Evolutionary conservation across 345 rosid genomes (phyloP), one percentile per base, ranked within the genome.

Genomic region (Populus nigra): DNA sequence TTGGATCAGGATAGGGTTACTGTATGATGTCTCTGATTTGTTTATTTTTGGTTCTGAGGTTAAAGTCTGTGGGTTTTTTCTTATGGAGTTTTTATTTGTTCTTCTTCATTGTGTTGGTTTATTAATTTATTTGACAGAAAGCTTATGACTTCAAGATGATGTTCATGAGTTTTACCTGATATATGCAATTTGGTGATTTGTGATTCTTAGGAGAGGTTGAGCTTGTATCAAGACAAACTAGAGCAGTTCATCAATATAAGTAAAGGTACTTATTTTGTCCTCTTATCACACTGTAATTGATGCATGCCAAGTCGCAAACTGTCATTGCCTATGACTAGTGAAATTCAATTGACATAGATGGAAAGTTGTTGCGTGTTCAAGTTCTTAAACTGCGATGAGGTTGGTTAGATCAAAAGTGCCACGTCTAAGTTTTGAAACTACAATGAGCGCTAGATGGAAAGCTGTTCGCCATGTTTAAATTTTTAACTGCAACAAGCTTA

Each of bases 211-310:
- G 98, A 94, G 85, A 82, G 98, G 76, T 67, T 96, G 71, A 82
- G 86, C 72, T 84, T 90, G 85, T 96, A 94, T 45, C 83, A 89
- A 74, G 95, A 87, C 76, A 94, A 96, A 71, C 76, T 94, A 20
- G 88, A 89, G 73, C 84, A 85, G 45, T 81, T 83, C 65, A 8
- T 86, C 62, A 89, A 88, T 84, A 87, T 85, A 72, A 90, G 91
- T 75, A 89, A 90, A 91, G 98, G 99, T 96, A 80, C 72, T 63
- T 5, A 49, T 50, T 72, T 59, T 74, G 65, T 47, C 57, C 80
- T 57, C 66, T 53, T 23, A 47, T 22, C 55, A 18, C 23, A 5
- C 36, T 65, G 12, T 33, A 73, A 11, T 81, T 67, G 27, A 62
- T 62, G 38, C 69, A 39, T 41, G 53, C 18, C 53, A 36, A 41